These are phyloP conservation scores for Cordyceps fumosorosea DNA, from an alignment of 2,329 filamentous ascomycete genomes.

Conservation along the genomic window DNA sequence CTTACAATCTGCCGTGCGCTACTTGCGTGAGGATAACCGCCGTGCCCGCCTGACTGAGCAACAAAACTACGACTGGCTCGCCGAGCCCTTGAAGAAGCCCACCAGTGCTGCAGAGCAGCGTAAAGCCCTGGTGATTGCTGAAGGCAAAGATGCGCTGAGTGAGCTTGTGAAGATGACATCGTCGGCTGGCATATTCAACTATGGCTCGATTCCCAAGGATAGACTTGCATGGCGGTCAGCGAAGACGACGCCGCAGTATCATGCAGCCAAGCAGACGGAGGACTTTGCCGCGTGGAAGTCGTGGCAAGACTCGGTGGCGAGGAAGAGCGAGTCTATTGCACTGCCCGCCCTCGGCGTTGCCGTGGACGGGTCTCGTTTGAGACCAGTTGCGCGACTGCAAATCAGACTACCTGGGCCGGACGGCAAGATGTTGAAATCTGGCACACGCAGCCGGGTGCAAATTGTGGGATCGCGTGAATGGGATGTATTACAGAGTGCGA, in stretches of 20 bases:
- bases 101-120: conserved; percentile 41
- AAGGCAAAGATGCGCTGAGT: conserved; percentile 57
- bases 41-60: conserved; percentile 54
- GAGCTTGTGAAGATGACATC: conserved; percentile 58
- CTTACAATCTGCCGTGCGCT: conserved; percentile 59
- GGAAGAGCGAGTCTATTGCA: conserved; percentile 40
- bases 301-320: conserved; percentile 50
- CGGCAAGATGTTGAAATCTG: conserved; percentile 35
- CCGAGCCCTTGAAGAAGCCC: conserved; percentile 50
- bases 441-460: conserved; percentile 35
- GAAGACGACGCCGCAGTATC: conserved; percentile 57
- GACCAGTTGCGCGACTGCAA: conserved; percentile 41
- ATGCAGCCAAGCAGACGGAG: conserved; percentile 58
- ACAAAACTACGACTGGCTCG: conserved; percentile 50
- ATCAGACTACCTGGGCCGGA: conserved; percentile 39
- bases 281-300: conserved; percentile 56
- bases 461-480: conserved; percentile 50
- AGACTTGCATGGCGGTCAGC: conserved; percentile 61
- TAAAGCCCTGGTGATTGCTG: conserved; percentile 46
- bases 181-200: conserved; percentile 51
- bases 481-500: conserved; percentile 45
- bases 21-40: conserved; percentile 60
- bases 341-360: conserved; percentile 11
- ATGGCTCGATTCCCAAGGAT: conserved; percentile 50
- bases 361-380: conserved; percentile 10